Percentiles rank a stretch among this genome's conserved stretches.
Conservation (phyloP, 2,329 filamentous ascomycete species). For the Botrytis elliptica region DNA sequence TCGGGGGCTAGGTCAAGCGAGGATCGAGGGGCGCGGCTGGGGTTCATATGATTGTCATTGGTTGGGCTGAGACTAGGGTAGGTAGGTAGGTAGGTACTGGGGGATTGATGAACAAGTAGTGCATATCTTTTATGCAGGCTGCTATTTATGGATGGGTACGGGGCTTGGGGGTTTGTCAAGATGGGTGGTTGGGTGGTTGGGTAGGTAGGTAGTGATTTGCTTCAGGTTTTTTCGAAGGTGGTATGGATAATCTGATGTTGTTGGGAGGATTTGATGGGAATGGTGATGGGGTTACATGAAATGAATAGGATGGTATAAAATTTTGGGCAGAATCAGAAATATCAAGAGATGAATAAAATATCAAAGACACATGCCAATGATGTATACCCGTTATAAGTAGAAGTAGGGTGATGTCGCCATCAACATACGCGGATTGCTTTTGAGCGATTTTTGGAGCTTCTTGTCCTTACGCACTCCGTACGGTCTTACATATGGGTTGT, state of each 20-base stretch:
- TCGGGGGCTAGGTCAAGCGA: neutral
- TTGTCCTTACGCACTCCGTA: neutral
- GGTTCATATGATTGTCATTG: neutral
- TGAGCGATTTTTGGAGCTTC: neutral
- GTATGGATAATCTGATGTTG: neutral
- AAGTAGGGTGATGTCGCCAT: neutral
- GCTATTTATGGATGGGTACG: slow-evolving; percentile 1
- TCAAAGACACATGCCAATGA: neutral
- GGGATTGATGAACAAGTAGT: neutral
- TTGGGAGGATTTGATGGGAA: neutral
- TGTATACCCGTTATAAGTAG: neutral
- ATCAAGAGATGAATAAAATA: neutral
- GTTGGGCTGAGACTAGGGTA: neutral
- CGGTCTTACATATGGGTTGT: neutral
- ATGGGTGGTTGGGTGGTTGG: neutral
- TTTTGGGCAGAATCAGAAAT: neutral
- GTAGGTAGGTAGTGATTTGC: neutral
- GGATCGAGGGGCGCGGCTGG: neutral
- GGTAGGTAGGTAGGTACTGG: neutral
- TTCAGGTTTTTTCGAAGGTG: neutral
- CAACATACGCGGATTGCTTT: neutral
- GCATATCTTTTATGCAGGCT: slow-evolving; percentile 7
- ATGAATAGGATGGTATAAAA: neutral
- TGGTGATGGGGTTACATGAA: neutral
- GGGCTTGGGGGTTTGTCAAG: neutral